Conservation (phyloP, 2,329 filamentous ascomycete genomes). For the Colletotrichum neosansevieriae region DNA sequence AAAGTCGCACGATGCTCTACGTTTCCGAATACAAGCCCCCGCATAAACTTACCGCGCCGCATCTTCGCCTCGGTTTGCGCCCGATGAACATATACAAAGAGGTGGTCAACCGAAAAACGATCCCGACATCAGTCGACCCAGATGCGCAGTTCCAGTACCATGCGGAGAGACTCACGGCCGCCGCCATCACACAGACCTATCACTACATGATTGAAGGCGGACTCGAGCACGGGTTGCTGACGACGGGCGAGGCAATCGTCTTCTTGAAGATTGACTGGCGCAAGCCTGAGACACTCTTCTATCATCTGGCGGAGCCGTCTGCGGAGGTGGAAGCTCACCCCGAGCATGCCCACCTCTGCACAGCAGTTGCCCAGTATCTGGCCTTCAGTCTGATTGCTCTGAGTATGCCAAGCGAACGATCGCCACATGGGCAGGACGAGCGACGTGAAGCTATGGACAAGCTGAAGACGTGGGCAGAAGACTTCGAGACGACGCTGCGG, state of each 20-base stretch:
- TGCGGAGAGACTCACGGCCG: slow-evolving; percentile 52
- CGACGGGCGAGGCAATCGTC: slow-evolving; percentile 55
- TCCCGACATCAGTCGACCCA: slow-evolving; percentile 44
- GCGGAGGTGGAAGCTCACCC: slow-evolving; percentile 44
- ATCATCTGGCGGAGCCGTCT: too few relatives aligned
- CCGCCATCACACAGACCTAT: slow-evolving; percentile 61
- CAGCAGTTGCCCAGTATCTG: slow-evolving; percentile 48
- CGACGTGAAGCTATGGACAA: slow-evolving; percentile 21
- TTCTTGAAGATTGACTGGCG: too few relatives aligned
- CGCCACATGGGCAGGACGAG: slow-evolving; percentile 42
- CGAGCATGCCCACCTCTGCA: slow-evolving; percentile 41
- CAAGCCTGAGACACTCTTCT: slow-evolving; percentile 47
- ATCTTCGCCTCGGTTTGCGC: slow-evolving; percentile 57
- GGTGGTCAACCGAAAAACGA: slow-evolving; percentile 47
- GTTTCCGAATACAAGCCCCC: slow-evolving; percentile 61
- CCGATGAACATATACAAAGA: slow-evolving; percentile 55
- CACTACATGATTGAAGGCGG: slow-evolving; percentile 62
- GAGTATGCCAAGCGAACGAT: slow-evolving; percentile 19
- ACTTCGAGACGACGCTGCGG: slow-evolving; percentile 44
- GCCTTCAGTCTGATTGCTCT: too few relatives aligned
- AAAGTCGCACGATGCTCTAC: slow-evolving; percentile 44
- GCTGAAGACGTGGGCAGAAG: slow-evolving; percentile 42
- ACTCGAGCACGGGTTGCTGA: slow-evolving; percentile 57
- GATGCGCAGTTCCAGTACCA: slow-evolving; percentile 51
- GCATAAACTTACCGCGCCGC: slow-evolving; percentile 56